Evolutionary conservation across 2,329 filamentous ascomycete genomes (phyloP).

Genomic region (Penicillium sp.): DNA sequence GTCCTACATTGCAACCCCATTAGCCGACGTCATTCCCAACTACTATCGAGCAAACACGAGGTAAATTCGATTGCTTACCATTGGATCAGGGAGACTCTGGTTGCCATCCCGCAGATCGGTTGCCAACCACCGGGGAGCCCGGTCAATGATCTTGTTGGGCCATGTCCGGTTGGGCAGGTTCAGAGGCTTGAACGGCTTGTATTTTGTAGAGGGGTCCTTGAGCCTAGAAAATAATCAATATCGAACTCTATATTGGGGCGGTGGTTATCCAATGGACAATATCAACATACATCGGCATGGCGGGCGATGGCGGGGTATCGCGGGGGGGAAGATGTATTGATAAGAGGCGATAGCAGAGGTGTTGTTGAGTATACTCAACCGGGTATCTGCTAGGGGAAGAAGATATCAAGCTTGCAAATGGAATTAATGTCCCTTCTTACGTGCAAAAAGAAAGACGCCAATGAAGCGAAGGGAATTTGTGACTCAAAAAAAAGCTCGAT

Average conservation of each 20-base stretch:
- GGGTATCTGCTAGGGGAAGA: not conserved
- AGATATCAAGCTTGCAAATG: not conserved
- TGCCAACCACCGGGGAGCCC: conserved; percentile 85
- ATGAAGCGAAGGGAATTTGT: conserved; percentile 23
- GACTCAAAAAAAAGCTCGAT: conserved; percentile 21
- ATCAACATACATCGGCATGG: conserved; percentile 40
- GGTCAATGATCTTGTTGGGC: conserved; percentile 78
- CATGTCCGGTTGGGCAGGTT: conserved; percentile 62
- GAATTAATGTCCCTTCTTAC: not conserved
- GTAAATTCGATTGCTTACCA: conserved; percentile 56
- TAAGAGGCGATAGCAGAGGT: conserved; percentile 15
- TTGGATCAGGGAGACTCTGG: conserved; percentile 88
- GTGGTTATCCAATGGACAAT: not conserved
- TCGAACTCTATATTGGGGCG: not conserved
- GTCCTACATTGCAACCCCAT: conserved; percentile 56
- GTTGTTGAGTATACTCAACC: not conserved
- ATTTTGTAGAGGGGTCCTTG: conserved; percentile 51
- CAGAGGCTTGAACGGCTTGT: conserved; percentile 47
- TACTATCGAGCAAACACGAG: not conserved
- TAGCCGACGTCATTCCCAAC: conserved; percentile 24
- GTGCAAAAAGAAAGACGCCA: conserved; percentile 9
- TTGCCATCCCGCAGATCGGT: conserved; percentile 90
- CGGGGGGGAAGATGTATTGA: conserved; percentile 13
- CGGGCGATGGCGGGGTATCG: conserved; percentile 27
- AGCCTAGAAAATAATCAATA: conserved; percentile 36